phyloP scores from a whole-genome alignment of 2,329 filamentous ascomycete species.

The Fusarium euwallaceae region DNA sequence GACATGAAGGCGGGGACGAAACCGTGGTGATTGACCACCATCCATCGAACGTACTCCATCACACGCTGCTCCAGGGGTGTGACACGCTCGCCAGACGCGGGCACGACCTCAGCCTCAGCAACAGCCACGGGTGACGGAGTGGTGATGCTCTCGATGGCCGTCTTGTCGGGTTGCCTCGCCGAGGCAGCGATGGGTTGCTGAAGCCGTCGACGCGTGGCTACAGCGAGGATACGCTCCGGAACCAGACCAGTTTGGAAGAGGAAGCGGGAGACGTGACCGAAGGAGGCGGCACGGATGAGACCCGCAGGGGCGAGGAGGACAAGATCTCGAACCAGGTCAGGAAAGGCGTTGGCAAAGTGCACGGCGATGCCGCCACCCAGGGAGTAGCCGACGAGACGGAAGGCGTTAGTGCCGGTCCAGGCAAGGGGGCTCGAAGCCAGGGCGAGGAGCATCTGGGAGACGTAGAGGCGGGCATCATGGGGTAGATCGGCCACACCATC shows the following conservation, averaged over 20 bases:
- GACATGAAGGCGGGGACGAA: conserved; percentile 73
- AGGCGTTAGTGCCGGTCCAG: conserved; percentile 71
- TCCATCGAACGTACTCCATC: conserved; percentile 68
- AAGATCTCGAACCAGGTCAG: conserved; percentile 75
- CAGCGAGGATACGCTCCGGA: conserved; percentile 64
- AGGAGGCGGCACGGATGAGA: conserved; percentile 71
- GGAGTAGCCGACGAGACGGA: conserved; percentile 83
- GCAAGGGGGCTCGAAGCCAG: conserved; percentile 77
- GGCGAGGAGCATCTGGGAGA: conserved; percentile 77
- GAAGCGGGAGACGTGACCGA: conserved; percentile 63
- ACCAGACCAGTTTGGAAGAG: conserved; percentile 68
- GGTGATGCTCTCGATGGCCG: conserved; percentile 38
- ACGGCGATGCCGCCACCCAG: conserved; percentile 84
- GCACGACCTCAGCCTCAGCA: conserved; percentile 58
- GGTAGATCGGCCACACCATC: conserved; percentile 74
- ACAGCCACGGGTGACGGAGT: conserved; percentile 48
- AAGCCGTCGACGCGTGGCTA: conserved; percentile 62
- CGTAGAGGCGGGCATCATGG: conserved; percentile 81
- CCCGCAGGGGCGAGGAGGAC: conserved; percentile 85
- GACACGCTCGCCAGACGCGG: conserved; percentile 40
- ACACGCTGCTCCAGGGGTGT: conserved; percentile 62
- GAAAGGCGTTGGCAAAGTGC: conserved; percentile 80
- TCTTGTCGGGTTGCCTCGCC: conserved; percentile 44
- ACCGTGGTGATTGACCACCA: conserved; percentile 66
- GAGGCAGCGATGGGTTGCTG: conserved; percentile 62